Evolutionary conservation across 2,329 filamentous ascomycete genomes (phyloP).

Genomic region (Trichoderma koningiopsis): DNA sequence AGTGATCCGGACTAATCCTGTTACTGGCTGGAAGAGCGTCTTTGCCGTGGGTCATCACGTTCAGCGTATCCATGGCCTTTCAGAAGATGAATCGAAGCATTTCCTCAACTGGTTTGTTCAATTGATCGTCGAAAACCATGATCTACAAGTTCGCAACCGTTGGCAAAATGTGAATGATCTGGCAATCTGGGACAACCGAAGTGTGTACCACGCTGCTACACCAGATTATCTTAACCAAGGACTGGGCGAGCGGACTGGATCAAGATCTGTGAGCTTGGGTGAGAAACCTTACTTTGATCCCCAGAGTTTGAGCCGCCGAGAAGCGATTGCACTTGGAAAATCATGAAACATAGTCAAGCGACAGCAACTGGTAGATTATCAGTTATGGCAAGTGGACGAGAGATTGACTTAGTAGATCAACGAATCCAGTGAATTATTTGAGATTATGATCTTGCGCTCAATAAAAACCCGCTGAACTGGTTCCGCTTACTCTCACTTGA

Average conservation of each 20-base stretch:
- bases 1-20: conserved; percentile 61
- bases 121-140: conserved; percentile 57
- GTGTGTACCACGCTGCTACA: conserved; percentile 56
- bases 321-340: conserved; percentile 36
- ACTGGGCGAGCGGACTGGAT: conserved; percentile 45
- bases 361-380: neutral
- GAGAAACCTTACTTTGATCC: conserved; percentile 48
- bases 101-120: conserved; percentile 53
- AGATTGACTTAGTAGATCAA: neutral
- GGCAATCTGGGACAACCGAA: conserved; percentile 68
- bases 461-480: too few species aligned
- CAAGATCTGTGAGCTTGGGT: conserved; percentile 46
- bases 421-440: neutral
- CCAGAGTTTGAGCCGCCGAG: conserved; percentile 42
- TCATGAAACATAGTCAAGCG: neutral
- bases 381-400: neutral
- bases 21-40: conserved; percentile 60
- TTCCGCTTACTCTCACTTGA: too few species aligned
- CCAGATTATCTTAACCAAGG: conserved; percentile 56
- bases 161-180: conserved; percentile 54
- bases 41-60: conserved; percentile 56
- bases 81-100: conserved; percentile 55
- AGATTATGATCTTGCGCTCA: too few species aligned
- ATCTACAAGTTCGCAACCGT: conserved; percentile 57
- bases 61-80: conserved; percentile 57